These are phyloP conservation scores for Cercospora canescens DNA, from an alignment of 2,329 filamentous ascomycete genomes.

Conservation along the genomic window DNA sequence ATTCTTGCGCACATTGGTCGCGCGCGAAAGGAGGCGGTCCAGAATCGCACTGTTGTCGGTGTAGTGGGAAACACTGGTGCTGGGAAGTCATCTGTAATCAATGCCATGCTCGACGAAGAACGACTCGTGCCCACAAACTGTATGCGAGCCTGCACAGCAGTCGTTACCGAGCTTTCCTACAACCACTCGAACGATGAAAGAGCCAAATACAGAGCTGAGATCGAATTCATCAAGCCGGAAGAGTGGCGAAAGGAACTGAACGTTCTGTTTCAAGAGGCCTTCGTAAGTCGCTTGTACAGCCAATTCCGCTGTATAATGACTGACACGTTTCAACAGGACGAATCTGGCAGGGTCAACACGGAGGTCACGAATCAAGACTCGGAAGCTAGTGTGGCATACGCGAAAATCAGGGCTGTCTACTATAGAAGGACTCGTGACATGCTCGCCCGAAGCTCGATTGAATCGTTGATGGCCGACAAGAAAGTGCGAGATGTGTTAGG, in stretches of 20 bases:
- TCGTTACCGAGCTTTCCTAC: constrained; percentile 61
- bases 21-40: constrained; percentile 41
- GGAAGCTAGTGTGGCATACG: constrained; percentile 51
- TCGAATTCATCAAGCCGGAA: constrained; percentile 56
- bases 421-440: constrained; percentile 45
- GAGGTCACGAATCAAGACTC: constrained; percentile 46
- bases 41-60: constrained; percentile 53
- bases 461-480: constrained; percentile 45
- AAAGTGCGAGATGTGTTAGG: constrained; percentile 50
- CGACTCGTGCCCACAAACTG: constrained; percentile 57
- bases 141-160: constrained; percentile 63
- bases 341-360: constrained; percentile 40
- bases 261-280: constrained; percentile 51
- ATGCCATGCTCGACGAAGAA: constrained; percentile 63
- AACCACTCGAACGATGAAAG: constrained; percentile 47
- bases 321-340: constrained; percentile 25
- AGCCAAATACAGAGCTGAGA: constrained; percentile 53
- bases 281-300: constrained; percentile 15
- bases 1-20: constrained; percentile 47
- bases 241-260: constrained; percentile 58
- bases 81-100: constrained; percentile 64
- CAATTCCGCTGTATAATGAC: neutral
- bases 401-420: constrained; percentile 54
- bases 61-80: constrained; percentile 62
- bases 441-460: constrained; percentile 36